Evolutionary conservation across 75 land plant genomes (phyloP).

Genomic region (Gnetum montanum): DNA sequence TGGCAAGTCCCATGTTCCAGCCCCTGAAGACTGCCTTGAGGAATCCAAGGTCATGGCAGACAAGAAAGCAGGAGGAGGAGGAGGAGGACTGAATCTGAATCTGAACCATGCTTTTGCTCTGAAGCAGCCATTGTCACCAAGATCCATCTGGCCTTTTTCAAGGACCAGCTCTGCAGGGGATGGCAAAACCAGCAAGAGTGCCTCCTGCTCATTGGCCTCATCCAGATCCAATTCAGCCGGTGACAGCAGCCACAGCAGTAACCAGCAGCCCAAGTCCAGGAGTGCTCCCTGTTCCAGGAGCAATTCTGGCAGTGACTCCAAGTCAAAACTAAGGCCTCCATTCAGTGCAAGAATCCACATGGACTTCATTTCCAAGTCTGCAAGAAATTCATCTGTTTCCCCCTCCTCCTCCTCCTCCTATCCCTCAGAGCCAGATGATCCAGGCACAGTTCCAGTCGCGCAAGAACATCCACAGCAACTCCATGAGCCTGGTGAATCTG

Average conservation of each 20-base stretch:
- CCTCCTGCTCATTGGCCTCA: slow-evolving; percentile 3
- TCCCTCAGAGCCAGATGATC: slow-evolving; percentile 1
- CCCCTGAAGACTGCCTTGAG: background rate
- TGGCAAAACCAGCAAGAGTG: slow-evolving; percentile 4
- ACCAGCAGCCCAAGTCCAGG: background rate
- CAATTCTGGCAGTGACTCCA: slow-evolving; percentile 7
- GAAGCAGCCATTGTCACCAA: slow-evolving; percentile 11
- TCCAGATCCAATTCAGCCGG: slow-evolving; percentile 12
- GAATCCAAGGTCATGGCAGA: background rate
- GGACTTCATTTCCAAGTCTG: slow-evolving; percentile 4
- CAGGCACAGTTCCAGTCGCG: background rate
- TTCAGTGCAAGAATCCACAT: slow-evolving; percentile 3
- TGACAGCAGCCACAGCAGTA: slow-evolving; percentile 1
- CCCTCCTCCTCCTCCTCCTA: background rate
- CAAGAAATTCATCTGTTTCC: background rate
- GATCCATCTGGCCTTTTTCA: slow-evolving; percentile 14
- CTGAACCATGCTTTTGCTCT: background rate
- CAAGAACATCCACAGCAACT: no score
- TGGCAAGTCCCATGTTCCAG: slow-evolving; percentile 3
- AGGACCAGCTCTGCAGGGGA: slow-evolving; percentile 15
- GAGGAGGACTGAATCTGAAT: no score
- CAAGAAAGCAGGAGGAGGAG: slow-evolving; percentile 6
- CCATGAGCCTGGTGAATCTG: background rate
- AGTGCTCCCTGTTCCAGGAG: slow-evolving; percentile 10
- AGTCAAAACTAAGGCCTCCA: background rate